A percentile compares a stretch with the other conserved stretches of the same genome.
Evolutionary conservation across 2,329 filamentous ascomycete species (phyloP).

Genomic region (Alternaria sp.): DNA sequence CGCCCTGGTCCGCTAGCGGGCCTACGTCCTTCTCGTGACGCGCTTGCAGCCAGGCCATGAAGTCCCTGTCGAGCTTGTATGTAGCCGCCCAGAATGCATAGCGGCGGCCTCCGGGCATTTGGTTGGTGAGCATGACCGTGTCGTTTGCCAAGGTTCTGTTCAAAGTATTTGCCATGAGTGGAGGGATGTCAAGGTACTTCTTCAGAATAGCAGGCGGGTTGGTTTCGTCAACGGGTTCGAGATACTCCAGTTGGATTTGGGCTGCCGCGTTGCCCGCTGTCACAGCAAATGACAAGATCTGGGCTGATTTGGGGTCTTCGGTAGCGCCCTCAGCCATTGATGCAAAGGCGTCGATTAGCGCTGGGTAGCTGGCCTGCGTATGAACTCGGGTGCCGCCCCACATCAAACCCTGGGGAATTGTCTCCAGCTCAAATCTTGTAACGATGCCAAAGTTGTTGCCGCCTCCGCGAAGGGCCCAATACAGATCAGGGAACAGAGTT

Average conservation of each 20-base stretch:
- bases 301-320: constrained; percentile 28
- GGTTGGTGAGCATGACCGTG: constrained; percentile 42
- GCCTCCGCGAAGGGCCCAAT: constrained; percentile 42
- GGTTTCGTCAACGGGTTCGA: constrained; percentile 26
- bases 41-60: constrained; percentile 25
- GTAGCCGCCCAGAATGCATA: constrained; percentile 34
- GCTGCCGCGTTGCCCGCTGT: constrained; percentile 21
- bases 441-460: constrained; percentile 41
- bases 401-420: constrained; percentile 18
- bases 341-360: constrained; percentile 15
- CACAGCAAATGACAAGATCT: constrained; percentile 32
- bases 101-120: constrained; percentile 41
- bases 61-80: constrained; percentile 25
- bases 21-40: constrained; percentile 22
- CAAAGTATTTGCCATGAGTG: constrained; percentile 8
- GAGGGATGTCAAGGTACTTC: constrained; percentile 14
- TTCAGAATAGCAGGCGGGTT: constrained; percentile 18
- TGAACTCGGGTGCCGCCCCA: constrained; percentile 10
- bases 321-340: constrained; percentile 17
- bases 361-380: constrained; percentile 7
- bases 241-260: constrained; percentile 26
- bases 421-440: constrained; percentile 27
- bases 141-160: constrained; percentile 25
- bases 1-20: constrained; percentile 14
- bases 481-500: constrained; percentile 46